Evolutionary conservation across 23 red algal genomes (phyloP).

Genomic region (Cyanidium caldarium): DNA sequence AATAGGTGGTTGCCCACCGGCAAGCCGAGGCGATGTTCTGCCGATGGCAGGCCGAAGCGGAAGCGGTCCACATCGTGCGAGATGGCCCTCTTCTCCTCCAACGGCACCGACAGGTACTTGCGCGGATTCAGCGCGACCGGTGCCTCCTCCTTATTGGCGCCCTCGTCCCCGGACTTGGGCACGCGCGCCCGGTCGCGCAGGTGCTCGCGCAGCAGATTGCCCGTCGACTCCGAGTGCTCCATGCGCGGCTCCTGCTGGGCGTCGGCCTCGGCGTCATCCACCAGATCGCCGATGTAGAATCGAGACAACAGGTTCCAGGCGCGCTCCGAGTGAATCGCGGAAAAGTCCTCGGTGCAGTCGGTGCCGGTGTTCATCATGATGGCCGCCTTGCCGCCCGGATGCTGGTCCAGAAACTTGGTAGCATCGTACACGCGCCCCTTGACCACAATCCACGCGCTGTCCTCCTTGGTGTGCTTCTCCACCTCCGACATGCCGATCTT

Average conservation of each 20-base stretch:
- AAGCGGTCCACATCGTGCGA: conserved; percentile 47
- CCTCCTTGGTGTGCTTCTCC: conserved; percentile 50
- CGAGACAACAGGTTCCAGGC: conserved; percentile 55
- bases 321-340: conserved; percentile 64
- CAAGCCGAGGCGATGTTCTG: conserved; percentile 43
- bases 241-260: neutral
- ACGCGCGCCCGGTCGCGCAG: conserved; percentile 2
- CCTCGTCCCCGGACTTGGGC: neutral
- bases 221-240: conserved; percentile 46
- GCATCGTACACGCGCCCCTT: conserved; percentile 73
- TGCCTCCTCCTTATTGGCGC: neutral
- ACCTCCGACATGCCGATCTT: conserved; percentile 24
- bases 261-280: neutral
- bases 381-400: conserved; percentile 67
- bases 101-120: conserved; percentile 39
- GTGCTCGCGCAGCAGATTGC: conserved; percentile 46
- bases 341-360: conserved; percentile 75
- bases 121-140: conserved; percentile 49
- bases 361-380: conserved; percentile 82
- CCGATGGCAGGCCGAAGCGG: conserved; percentile 55
- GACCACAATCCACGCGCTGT: conserved; percentile 79
- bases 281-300: conserved; percentile 82
- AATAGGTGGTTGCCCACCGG: conserved; percentile 85
- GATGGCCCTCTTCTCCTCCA: conserved; percentile 45
- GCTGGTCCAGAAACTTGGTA: conserved; percentile 74